A percentile compares a stretch with the other conserved stretches of the same genome.
These are phyloP conservation scores for Gynostemma pentaphyllum DNA, from an alignment of 306 rosid species.

Conservation along the genomic window DNA sequence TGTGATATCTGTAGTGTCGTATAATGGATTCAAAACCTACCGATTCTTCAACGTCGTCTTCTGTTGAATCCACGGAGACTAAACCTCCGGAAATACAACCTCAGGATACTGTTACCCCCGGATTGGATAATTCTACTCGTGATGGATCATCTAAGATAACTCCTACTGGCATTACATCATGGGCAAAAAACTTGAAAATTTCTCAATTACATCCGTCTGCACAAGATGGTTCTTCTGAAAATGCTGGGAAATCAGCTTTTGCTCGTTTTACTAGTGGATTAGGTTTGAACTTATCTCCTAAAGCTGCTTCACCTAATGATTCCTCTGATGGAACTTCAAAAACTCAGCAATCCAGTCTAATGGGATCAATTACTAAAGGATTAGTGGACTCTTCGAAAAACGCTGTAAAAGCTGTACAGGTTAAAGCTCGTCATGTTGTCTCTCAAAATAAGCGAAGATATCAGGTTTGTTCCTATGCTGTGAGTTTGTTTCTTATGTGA, in stretches of 20 bases:
- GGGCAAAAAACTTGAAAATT: slow-evolving; percentile 81
- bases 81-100: slow-evolving; percentile 26
- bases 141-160: slow-evolving; percentile 38
- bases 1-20: slow-evolving; percentile 6
- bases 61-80: slow-evolving; percentile 19
- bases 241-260: slow-evolving; percentile 64
- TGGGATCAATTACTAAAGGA: slow-evolving; percentile 76
- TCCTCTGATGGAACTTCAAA: slow-evolving; percentile 34
- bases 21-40: slow-evolving; percentile 59
- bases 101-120: slow-evolving; percentile 28
- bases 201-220: slow-evolving; percentile 52
- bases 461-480: slow-evolving; percentile 46
- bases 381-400: slow-evolving; percentile 78
- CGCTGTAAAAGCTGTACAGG: slow-evolving; percentile 99
- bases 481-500: neutral
- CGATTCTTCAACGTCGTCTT: slow-evolving; percentile 31
- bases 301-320: slow-evolving; percentile 38
- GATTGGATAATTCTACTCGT: slow-evolving; percentile 28
- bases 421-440: slow-evolving; percentile 91
- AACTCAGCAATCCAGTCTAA: slow-evolving; percentile 50
- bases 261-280: slow-evolving; percentile 80
- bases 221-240: slow-evolving; percentile 57
- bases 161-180: slow-evolving; percentile 60
- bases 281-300: slow-evolving; percentile 82
- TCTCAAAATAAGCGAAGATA: slow-evolving; percentile 97